Conservation (phyloP, 2,329 filamentous ascomycete genomes). For the Paracorniculantispora psalliotae region DNA sequence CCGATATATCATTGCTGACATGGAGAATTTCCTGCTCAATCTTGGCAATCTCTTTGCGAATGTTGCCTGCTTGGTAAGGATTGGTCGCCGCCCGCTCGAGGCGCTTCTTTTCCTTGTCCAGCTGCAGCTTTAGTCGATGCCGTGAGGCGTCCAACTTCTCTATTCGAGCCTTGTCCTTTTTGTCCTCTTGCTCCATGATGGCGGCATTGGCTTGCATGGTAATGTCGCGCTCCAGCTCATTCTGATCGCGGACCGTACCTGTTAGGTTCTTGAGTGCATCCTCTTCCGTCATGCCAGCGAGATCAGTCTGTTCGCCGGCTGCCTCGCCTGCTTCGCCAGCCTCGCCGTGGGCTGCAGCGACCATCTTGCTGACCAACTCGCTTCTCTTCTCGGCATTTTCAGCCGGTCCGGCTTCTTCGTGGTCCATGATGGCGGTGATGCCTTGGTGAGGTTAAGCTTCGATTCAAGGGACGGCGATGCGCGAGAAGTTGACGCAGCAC, state of each 20-base stretch:
- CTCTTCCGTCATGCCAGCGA: constrained; percentile 48
- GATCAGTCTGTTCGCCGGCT: constrained; percentile 17
- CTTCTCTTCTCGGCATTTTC: constrained; percentile 22
- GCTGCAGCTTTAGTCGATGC: constrained; percentile 59
- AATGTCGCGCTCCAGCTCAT: constrained; percentile 87
- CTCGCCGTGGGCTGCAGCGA: constrained; percentile 25
- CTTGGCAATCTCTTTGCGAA: constrained; percentile 61
- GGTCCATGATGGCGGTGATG: constrained; percentile 21
- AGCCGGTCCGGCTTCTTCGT: constrained; percentile 19
- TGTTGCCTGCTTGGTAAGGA: constrained; percentile 49
- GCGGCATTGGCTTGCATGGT: constrained; percentile 55
- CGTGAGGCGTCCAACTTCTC: constrained; percentile 51
- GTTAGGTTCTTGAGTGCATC: constrained; percentile 58
- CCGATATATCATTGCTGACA: constrained; percentile 66
- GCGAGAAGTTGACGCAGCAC: not conserved
- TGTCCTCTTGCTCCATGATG: constrained; percentile 58
- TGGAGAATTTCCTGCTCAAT: constrained; percentile 60
- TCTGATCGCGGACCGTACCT: constrained; percentile 72
- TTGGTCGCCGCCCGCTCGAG: constrained; percentile 40
- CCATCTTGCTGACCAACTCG: constrained; percentile 25
- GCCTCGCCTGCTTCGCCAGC: constrained; percentile 7
- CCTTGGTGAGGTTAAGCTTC: not conserved
- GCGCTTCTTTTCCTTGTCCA: constrained; percentile 49
- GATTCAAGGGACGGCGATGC: not conserved
- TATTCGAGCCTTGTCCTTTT: constrained; percentile 58